Base-by-base conservation (phyloP, 257 asterid genomes). In the Handroanthus guayacan region DNA sequence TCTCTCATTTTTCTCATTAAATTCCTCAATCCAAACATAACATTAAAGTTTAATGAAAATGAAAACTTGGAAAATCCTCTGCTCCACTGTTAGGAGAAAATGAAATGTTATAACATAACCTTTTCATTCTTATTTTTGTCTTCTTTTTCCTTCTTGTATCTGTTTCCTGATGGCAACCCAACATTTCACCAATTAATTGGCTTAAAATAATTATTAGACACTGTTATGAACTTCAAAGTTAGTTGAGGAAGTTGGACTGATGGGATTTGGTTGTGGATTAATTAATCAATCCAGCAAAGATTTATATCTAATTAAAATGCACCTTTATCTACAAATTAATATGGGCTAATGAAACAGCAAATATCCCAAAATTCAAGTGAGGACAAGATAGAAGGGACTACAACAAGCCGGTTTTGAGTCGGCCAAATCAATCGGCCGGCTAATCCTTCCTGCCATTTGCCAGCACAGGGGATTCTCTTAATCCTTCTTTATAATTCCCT, bases 341-440 rank as follows among this genome's bases (percentile, higher is more conserved):
- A 16, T 44, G 6, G 34, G 61, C 5, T 17, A 71, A 78, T 47
- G 63, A 63, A 65, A 81, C 75, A 81, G 14, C 76, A 74, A 31
- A 82, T 82, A 82, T 75, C 83, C 67, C 87, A 72, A 84, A 83
- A 71, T 14, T 25, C 62, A 72, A 31, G 78, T 72, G 62, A 54
- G 36, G 91, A 88, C 92, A 90, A 84, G n/a, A 37, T 16, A 79
- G 80, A 86, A 84, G 65, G 84, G 72, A 41, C 67, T 74, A 82
- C 38, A 63, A n/a, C 52, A 80, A 77, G 89, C 88, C 92, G 89
- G 79, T 78, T 25, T 51, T 63, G 44, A 82, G 90, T 69, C 90
- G 92, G 92, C 96, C 86, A 80, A 31, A 78, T 57, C 52, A 66
- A 71, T 50, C 74, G 70, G 96, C 93, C 93, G 93, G 96, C 96